These are phyloP conservation scores for Populus trichocarpa DNA, from an alignment of 441 rosid species.

Conservation along the genomic window DNA sequence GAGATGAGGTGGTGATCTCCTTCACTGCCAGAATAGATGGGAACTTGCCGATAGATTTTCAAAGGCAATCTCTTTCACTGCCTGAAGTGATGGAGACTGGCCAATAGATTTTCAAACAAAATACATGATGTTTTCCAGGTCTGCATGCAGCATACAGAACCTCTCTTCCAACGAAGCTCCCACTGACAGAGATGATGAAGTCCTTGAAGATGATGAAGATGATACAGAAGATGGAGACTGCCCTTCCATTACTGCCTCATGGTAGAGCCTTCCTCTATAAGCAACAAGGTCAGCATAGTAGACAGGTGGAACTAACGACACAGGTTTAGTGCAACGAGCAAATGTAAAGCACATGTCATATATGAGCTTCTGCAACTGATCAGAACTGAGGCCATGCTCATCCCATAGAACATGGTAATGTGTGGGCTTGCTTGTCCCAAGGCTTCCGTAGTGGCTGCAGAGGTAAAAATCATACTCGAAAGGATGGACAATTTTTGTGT, in stretches of 20 bases:
- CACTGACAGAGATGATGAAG: constrained; percentile 36
- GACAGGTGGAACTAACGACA: no score
- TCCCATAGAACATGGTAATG: constrained; percentile 38
- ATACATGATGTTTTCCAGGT: no score
- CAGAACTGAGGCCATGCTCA: no score
- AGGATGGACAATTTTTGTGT: constrained; percentile 60
- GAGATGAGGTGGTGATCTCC: not conserved
- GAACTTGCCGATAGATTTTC: constrained; percentile 14
- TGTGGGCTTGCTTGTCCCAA: constrained; percentile 81
- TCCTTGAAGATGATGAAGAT: constrained; percentile 33
- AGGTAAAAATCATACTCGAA: constrained; percentile 73
- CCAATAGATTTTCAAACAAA: not conserved
- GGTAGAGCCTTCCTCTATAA: constrained; percentile 59
- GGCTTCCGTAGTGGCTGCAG: constrained; percentile 69
- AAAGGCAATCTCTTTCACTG: constrained; percentile 5
- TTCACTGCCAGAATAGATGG: not conserved
- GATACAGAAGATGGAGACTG: constrained; percentile 24
- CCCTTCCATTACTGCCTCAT: constrained; percentile 48
- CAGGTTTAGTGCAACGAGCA: no score
- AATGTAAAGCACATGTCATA: no score
- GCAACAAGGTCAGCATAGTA: constrained; percentile 61
- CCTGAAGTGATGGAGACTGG: no score
- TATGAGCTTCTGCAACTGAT: no score
- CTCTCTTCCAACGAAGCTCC: constrained; percentile 40
- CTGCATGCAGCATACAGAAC: constrained; percentile 23